These are phyloP conservation scores for Populus alba DNA, from an alignment of 345 rosid genomes.

Conservation along the genomic window DNA sequence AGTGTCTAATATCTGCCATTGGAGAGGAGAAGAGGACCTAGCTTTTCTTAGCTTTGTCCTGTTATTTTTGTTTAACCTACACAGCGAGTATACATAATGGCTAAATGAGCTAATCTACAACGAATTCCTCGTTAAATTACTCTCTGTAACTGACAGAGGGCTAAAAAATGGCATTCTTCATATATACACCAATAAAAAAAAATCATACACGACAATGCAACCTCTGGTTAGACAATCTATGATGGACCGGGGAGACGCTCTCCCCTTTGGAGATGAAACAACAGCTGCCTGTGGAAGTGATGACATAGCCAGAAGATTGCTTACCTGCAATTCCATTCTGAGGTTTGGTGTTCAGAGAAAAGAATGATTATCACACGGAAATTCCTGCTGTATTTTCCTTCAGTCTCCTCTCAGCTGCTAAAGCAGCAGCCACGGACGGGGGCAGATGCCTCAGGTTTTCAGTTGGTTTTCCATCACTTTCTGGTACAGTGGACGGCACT, in stretches of 20 bases:
- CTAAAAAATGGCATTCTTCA: too few relatives aligned
- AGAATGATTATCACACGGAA: not conserved
- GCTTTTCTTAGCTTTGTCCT: not conserved
- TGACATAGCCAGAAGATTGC: not conserved
- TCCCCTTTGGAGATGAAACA: not conserved
- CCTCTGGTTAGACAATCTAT: too few relatives aligned
- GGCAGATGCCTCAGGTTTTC: conserved; percentile 61
- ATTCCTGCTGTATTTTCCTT: conserved; percentile 23
- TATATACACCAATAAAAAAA: too few relatives aligned
- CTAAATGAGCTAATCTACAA: too few relatives aligned
- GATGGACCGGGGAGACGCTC: too few relatives aligned
- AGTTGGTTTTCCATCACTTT: conserved; percentile 34
- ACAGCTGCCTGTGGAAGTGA: not conserved
- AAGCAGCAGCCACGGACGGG: conserved; percentile 76
- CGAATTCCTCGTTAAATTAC: too few relatives aligned
- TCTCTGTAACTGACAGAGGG: too few relatives aligned
- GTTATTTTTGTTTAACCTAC: too few relatives aligned
- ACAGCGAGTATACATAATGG: too few relatives aligned
- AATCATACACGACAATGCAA: too few relatives aligned
- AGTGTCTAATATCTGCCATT: not conserved
- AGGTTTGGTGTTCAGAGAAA: not conserved
- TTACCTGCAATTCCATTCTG: not conserved
- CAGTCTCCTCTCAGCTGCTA: conserved; percentile 87
- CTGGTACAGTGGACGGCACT: conserved; percentile 24
- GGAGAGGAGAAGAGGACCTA: not conserved